Evolutionary conservation across 768 basidiomycete species (phyloP).

Genomic region (Cystofilobasidium ferigula): DNA sequence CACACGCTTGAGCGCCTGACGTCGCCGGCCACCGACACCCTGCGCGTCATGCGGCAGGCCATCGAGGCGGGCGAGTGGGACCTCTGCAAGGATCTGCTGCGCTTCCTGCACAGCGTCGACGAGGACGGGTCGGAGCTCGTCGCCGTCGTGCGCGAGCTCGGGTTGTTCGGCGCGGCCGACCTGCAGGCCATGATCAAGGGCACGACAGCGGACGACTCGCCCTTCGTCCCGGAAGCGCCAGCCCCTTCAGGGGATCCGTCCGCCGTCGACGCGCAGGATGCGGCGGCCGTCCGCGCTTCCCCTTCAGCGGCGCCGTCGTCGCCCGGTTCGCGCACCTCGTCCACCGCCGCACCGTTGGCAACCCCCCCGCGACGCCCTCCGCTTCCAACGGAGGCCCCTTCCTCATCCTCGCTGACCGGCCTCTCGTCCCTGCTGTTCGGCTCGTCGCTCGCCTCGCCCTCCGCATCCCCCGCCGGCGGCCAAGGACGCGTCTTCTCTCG

Average conservation of each 20-base stretch:
- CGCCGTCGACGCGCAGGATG: neutral
- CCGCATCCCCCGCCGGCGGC: neutral
- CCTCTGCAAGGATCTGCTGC: slow-evolving; percentile 77
- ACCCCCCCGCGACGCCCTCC: neutral
- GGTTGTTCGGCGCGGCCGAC: neutral
- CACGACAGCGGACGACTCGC: neutral
- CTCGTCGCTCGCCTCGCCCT: neutral
- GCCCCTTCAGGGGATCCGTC: neutral
- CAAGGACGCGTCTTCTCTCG: neutral
- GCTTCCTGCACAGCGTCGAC: slow-evolving; percentile 87
- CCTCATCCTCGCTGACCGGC: neutral
- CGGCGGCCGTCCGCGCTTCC: too few relatives aligned
- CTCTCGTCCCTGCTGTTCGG: slow-evolving; percentile 2
- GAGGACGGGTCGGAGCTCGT: slow-evolving; percentile 61
- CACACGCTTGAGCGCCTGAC: slow-evolving; percentile 87
- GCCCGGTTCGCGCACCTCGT: neutral
- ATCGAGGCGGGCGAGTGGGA: slow-evolving; percentile 73
- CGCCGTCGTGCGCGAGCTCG: slow-evolving; percentile 17
- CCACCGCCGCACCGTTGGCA: neutral
- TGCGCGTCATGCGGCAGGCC: slow-evolving; percentile 66
- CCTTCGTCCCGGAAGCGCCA: neutral
- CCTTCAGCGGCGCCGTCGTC: neutral
- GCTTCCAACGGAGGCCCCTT: neutral
- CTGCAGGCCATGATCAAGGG: neutral
- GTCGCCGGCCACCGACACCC: slow-evolving; percentile 52